These are phyloP conservation scores for Heritiera fomes DNA, from an alignment of 345 rosid species.

Conservation along the genomic window DNA sequence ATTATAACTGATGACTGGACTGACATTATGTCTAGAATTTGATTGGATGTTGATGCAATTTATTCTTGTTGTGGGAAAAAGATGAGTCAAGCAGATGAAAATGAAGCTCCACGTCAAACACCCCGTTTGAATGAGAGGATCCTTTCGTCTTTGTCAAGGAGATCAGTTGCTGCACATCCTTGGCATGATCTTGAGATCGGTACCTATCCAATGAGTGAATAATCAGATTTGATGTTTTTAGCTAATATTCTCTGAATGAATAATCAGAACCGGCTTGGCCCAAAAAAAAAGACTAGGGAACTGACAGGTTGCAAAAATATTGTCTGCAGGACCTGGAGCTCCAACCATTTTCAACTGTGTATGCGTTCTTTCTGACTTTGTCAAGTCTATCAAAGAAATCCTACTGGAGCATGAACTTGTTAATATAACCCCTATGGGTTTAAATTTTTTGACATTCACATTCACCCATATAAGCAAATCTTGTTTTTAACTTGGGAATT, in stretches of 20 bases:
- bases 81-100: slow-evolving; percentile 46
- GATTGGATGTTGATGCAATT: slow-evolving; percentile 22
- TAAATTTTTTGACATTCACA: neutral
- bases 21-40: neutral
- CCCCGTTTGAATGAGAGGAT: slow-evolving; percentile 90
- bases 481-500: neutral
- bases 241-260: neutral
- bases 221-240: slow-evolving; percentile 6
- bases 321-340: slow-evolving; percentile 80
- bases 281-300: neutral
- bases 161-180: slow-evolving; percentile 99
- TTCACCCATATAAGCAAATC: neutral
- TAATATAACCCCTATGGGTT: neutral
- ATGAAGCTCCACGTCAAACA: slow-evolving; percentile 25
- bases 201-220: slow-evolving; percentile 22
- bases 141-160: slow-evolving; percentile 84
- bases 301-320: slow-evolving; percentile 23
- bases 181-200: slow-evolving; percentile 99
- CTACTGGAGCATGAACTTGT: neutral
- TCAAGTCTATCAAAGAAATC: neutral
- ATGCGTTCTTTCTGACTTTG: slow-evolving; percentile 25
- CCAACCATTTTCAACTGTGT: slow-evolving; percentile 72
- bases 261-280: neutral
- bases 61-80: slow-evolving; percentile 19
- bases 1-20: neutral